Evolutionary conservation across 805 yeast genomes (phyloP).

Genomic region (Cyberlindnera euphorbiiphila): DNA sequence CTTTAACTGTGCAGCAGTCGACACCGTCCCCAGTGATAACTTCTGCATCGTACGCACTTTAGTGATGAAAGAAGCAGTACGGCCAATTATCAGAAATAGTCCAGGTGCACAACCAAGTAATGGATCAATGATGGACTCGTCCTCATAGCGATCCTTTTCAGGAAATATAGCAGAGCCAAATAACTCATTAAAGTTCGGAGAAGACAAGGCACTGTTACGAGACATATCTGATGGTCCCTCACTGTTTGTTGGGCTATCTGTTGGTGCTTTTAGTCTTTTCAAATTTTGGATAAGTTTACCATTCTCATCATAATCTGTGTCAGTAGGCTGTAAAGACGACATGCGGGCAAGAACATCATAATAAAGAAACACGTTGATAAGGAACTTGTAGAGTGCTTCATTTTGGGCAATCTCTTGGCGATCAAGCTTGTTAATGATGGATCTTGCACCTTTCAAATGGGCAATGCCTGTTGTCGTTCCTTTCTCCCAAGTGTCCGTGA

Average conservation of each 20-base stretch:
- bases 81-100: constrained; percentile 60
- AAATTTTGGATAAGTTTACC: constrained; percentile 14
- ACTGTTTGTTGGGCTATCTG: too few species aligned
- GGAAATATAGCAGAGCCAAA: constrained; percentile 17
- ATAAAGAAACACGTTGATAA: constrained; percentile 55
- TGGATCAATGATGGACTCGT: constrained; percentile 46
- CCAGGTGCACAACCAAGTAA: constrained; percentile 64
- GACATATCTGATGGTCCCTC: not conserved
- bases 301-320: constrained; percentile 25
- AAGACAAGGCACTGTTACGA: constrained; percentile 1
- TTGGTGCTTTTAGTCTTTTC: constrained; percentile 10
- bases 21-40: constrained; percentile 45
- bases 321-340: constrained; percentile 48
- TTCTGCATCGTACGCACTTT: constrained; percentile 40
- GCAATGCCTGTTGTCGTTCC: constrained; percentile 66
- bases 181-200: constrained; percentile 16
- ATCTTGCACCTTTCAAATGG: constrained; percentile 62
- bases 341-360: constrained; percentile 64
- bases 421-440: constrained; percentile 47
- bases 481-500: constrained; percentile 67
- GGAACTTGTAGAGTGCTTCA: constrained; percentile 19
- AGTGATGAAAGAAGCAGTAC: constrained; percentile 53
- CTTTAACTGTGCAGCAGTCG: constrained; percentile 52
- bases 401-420: constrained; percentile 12
- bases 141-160: constrained; percentile 8